Base-by-base conservation (phyloP, 192 early-diverging fungal species). In the Rhizophlyctis rosea region DNA sequence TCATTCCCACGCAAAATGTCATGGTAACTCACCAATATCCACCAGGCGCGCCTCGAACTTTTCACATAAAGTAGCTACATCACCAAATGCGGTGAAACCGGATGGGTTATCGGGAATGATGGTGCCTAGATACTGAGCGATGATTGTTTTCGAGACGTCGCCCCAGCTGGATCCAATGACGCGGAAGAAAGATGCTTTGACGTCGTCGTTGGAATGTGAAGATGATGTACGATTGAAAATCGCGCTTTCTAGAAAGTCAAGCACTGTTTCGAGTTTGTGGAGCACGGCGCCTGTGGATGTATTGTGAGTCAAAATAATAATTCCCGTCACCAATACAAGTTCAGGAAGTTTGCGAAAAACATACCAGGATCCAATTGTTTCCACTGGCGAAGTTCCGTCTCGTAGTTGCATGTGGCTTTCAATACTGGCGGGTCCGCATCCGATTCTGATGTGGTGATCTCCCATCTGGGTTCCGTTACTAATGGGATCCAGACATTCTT, bases 401-500 rank as follows among this genome's bases (percentile, higher is more conserved):
- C 63, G 39, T 44, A 44, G 13, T 28, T 11, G 23, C 27, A 53
- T 23, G n/a, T 23, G 3, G 48, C 25, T 3, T 25, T 4, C 4
- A 64, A 11, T 14, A 11, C 13, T 32, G 29, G 34, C 56, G 2
- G 2, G 13, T 32, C 35, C 14, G 28, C 13, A 34, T 25, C 9
- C n/a, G 21, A n/a, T 34, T 14, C 55, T 0, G 4, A 9, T 25
- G 21, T 48, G 5, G 9, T 27, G 23, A 65, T 30, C 30, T 39
- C 30, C 65, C 65, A 67, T 34, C 56, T 3, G 36, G 65, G 21
- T 29, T 67, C 65, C 32, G 28, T 33, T 2, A 59, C 33, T 0
- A 68, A 0, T 29, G 67, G 59, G 16, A 53, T 50, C 23, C 61
- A 1, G 3, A 68, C 52, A 13, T 32, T 23, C 44, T 68, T 68